These are phyloP conservation scores for Limtongia smithiae DNA, from an alignment of 805 yeast genomes.

Conservation along the genomic window DNA sequence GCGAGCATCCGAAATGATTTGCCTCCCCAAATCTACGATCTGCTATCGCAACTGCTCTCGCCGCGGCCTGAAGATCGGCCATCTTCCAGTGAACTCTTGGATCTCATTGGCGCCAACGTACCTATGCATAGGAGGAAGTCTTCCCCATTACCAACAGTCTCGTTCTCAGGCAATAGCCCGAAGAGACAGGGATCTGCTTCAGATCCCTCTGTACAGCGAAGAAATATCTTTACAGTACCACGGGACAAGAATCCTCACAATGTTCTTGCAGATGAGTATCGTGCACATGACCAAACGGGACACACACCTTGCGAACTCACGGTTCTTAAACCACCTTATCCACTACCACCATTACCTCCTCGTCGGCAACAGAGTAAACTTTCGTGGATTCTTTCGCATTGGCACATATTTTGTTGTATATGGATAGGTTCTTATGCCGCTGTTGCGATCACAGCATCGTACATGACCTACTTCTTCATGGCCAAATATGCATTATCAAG, in stretches of 20 bases:
- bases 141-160: slow-evolving; percentile 4
- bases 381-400: neutral
- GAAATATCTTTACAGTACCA: too few relatives aligned
- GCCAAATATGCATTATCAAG: too few relatives aligned
- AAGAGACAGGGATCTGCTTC: too few relatives aligned
- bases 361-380: too few relatives aligned
- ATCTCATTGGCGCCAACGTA: slow-evolving; percentile 30
- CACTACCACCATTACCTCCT: too few relatives aligned
- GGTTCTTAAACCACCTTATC: too few relatives aligned
- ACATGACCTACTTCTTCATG: slow-evolving; percentile 2
- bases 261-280: too few relatives aligned
- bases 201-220: too few relatives aligned
- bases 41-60: slow-evolving; percentile 43
- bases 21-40: slow-evolving; percentile 36
- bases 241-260: too few relatives aligned
- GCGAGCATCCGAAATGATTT: slow-evolving; percentile 32
- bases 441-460: slow-evolving; percentile 8
- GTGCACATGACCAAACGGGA: too few relatives aligned
- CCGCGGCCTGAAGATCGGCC: slow-evolving; percentile 44
- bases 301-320: too few relatives aligned
- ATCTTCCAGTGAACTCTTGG: slow-evolving; percentile 42
- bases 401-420: neutral
- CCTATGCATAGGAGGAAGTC: neutral
- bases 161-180: too few relatives aligned
- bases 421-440: slow-evolving; percentile 4